phyloP scores from a whole-genome alignment of 257 asterid species.

The Ilex aquifolium region DNA sequence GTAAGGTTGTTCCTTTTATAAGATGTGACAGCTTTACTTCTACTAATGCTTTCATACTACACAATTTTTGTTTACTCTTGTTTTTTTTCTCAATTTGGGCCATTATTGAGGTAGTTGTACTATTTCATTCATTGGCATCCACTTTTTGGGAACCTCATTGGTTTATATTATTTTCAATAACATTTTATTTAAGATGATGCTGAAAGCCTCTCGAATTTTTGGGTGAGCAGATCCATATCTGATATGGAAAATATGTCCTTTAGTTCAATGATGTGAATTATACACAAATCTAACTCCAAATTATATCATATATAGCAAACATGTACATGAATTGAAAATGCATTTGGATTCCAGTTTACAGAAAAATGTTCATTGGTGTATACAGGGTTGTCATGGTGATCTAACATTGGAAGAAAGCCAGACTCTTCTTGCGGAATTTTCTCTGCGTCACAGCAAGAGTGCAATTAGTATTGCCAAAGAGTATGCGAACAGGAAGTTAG shows the following conservation, averaged over 20 bases:
- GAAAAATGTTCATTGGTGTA: not conserved
- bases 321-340: not conserved
- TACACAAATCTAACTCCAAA: not conserved
- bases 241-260: too few species aligned
- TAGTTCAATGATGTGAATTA: not conserved
- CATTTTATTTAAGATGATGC: not conserved
- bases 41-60: too few species aligned
- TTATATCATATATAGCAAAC: not conserved
- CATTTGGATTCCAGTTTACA: not conserved
- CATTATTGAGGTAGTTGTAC: too few species aligned
- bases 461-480: slow-evolving; percentile 57
- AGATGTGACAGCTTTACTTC: too few species aligned
- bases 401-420: slow-evolving; percentile 56
- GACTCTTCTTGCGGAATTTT: slow-evolving; percentile 85
- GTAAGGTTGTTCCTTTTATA: too few species aligned
- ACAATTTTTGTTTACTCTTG: too few species aligned
- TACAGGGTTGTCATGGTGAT: slow-evolving; percentile 88
- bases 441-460: slow-evolving; percentile 67
- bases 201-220: too few species aligned
- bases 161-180: too few species aligned
- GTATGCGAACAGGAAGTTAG: slow-evolving; percentile 54
- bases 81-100: too few species aligned
- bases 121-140: too few species aligned
- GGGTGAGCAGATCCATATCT: not conserved
- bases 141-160: too few species aligned